Conservation (phyloP, 2,329 filamentous ascomycete species). For the Neonectria faginata region DNA sequence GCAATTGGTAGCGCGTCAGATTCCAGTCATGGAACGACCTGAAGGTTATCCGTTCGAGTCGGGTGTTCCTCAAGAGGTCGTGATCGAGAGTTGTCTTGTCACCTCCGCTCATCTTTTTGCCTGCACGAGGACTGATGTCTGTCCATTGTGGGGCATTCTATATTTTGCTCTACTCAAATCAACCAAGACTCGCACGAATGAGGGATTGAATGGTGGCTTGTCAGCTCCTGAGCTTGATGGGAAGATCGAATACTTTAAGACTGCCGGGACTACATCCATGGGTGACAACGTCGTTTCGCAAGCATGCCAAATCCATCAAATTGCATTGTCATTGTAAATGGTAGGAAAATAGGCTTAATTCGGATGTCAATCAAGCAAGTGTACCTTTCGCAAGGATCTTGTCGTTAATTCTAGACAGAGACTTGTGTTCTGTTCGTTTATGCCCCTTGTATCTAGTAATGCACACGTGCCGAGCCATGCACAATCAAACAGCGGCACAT, state of each 20-base stretch:
- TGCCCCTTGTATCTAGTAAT: neutral
- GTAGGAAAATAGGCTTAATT: too few species aligned
- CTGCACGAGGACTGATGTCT: neutral
- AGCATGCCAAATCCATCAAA: too few species aligned
- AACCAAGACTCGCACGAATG: neutral
- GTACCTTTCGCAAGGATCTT: neutral
- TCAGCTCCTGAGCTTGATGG: neutral
- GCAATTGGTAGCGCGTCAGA: slow-evolving; percentile 22
- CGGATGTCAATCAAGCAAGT: neutral
- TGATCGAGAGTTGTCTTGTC: neutral
- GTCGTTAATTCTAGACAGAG: too few species aligned
- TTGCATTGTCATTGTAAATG: too few species aligned
- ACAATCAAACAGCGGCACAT: neutral
- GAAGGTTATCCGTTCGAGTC: slow-evolving; percentile 22
- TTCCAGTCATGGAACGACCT: slow-evolving; percentile 7
- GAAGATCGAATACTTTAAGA: neutral
- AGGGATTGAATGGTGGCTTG: neutral
- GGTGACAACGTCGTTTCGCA: neutral
- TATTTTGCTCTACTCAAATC: neutral
- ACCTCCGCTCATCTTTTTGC: slow-evolving; percentile 4
- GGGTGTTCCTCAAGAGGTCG: slow-evolving; percentile 18
- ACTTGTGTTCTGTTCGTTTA: neutral
- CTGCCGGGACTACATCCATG: neutral
- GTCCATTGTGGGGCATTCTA: too few species aligned
- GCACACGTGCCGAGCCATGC: too few species aligned